A percentile compares a stretch with the other conserved stretches of the same genome.
phyloP scores from a whole-genome alignment of 169 alveolate species.

The Plasmodium gonderi region DNA sequence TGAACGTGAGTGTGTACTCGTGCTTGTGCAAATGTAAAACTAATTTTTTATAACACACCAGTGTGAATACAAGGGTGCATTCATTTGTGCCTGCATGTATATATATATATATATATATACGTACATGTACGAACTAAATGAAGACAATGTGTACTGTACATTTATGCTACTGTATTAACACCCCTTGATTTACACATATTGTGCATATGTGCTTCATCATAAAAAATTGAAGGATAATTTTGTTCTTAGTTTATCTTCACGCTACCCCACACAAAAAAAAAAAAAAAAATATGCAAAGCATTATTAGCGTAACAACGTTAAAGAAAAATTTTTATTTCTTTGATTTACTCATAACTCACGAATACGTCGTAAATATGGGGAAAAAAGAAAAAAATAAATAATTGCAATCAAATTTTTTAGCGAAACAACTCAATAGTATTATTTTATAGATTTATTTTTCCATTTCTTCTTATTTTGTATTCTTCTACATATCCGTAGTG shows the following conservation, averaged over 20 bases:
- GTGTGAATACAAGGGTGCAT: neutral
- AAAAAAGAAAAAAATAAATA: neutral
- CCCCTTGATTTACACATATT: neutral
- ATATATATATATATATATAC: neutral
- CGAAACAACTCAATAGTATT: neutral
- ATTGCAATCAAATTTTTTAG: neutral
- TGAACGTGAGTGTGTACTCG: neutral
- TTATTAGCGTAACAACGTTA: constrained; percentile 18
- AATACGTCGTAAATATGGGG: constrained; percentile 39
- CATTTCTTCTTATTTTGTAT: neutral
- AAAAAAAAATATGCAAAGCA: constrained; percentile 32
- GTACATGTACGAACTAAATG: neutral
- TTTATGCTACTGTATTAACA: neutral
- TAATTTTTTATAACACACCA: too few relatives aligned
- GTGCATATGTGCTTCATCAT: neutral
- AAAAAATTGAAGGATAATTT: neutral
- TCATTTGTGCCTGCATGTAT: neutral
- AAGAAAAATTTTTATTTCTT: constrained; percentile 38
- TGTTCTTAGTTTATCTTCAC: neutral
- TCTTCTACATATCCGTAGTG: neutral
- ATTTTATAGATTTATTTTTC: neutral
- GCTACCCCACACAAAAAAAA: too few relatives aligned
- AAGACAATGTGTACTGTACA: neutral
- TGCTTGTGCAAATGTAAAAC: neutral
- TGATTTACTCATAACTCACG: constrained; percentile 63